phyloP scores from a whole-genome alignment of 2,329 filamentous ascomycete species.

The Elsinoe ampelina region DNA sequence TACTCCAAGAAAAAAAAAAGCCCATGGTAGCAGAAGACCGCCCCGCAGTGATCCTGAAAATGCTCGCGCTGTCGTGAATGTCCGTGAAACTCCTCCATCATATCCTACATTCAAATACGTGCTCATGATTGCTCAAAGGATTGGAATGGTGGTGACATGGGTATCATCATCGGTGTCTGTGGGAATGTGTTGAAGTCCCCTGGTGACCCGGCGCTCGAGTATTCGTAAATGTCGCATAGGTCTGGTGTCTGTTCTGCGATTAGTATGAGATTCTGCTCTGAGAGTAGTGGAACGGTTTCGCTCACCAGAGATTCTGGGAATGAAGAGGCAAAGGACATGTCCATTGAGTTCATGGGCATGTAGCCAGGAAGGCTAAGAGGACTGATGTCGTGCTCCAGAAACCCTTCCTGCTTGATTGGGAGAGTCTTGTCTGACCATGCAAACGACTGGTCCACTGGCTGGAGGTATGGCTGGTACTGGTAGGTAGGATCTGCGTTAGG shows the following conservation, averaged over 20 bases:
- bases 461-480: conserved; percentile 48
- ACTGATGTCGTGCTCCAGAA: conserved; percentile 50
- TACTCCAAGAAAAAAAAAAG: neutral
- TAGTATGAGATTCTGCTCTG: conserved; percentile 20
- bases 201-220: conserved; percentile 43
- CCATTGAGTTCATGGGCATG: conserved; percentile 54
- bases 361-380: conserved; percentile 58
- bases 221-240: conserved; percentile 63
- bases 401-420: conserved; percentile 59
- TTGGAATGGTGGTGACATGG: conserved; percentile 51
- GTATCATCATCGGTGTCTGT: conserved; percentile 64
- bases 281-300: conserved; percentile 16
- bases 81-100: conserved; percentile 1
- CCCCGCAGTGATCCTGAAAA: conserved; percentile 6
- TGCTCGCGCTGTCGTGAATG: conserved; percentile 6
- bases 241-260: conserved; percentile 56
- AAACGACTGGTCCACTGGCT: conserved; percentile 34
- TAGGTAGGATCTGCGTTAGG: neutral
- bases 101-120: conserved; percentile 4
- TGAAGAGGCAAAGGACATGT: conserved; percentile 50
- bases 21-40: conserved; percentile 5
- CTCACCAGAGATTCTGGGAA: conserved; percentile 46
- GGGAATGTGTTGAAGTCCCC: conserved; percentile 40
- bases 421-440: conserved; percentile 18
- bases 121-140: conserved; percentile 16